Evolutionary conservation across 139 green algal genomes (phyloP).

Genomic region (Edaphochlamys debaryana): DNA sequence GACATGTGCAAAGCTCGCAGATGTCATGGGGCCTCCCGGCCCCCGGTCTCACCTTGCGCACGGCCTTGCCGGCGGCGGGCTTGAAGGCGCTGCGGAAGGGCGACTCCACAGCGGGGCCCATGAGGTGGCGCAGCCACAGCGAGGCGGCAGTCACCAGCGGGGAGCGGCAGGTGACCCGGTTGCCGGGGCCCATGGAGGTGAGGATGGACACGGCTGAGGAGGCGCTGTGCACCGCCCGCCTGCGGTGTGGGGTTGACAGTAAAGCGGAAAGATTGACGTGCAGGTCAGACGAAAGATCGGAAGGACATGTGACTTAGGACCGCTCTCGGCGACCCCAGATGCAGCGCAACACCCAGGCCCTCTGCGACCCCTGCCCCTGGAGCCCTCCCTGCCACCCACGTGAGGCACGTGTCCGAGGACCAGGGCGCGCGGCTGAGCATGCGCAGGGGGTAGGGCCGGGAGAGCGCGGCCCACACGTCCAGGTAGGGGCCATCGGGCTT

Average conservation of each 20-base stretch:
- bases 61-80: not conserved
- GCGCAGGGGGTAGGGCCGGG: constrained; percentile 29
- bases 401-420: constrained; percentile 49
- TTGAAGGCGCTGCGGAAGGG: not conserved
- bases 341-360: no score
- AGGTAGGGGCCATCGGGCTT: constrained; percentile 40
- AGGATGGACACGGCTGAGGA: constrained; percentile 36
- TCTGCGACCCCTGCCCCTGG: constrained; percentile 4
- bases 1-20: no score
- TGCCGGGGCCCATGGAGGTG: constrained; percentile 35
- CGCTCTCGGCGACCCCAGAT: no score
- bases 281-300: not conserved
- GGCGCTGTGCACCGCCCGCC: constrained; percentile 5
- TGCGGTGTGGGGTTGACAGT: not conserved
- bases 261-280: not conserved
- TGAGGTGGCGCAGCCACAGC: constrained; percentile 54
- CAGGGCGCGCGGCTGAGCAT: constrained; percentile 30
- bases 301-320: no score
- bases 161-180: constrained; percentile 31
- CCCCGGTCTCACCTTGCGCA: not conserved
- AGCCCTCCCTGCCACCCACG: not conserved
- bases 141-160: constrained; percentile 29
- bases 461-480: constrained; percentile 40
- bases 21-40: not conserved
- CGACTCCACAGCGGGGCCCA: constrained; percentile 27